Conservation (phyloP, 2,329 filamentous ascomycete species). For the Bipolaris cookei region DNA sequence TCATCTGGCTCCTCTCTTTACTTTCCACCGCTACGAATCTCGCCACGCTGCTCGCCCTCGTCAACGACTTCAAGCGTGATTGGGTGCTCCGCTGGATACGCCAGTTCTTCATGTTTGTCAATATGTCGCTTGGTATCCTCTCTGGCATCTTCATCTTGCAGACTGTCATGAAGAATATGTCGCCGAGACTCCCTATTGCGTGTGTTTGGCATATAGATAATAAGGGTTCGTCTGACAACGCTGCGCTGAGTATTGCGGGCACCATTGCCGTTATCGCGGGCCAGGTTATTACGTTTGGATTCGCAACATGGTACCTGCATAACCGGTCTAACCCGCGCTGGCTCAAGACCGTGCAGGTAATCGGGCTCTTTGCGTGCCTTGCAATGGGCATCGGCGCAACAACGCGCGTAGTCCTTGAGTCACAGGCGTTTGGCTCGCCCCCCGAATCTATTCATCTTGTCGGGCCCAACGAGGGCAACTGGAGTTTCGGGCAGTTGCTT, state of each 20-base stretch:
- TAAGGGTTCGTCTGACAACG: slow-evolving; percentile 48
- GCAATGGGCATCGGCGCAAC: slow-evolving; percentile 66
- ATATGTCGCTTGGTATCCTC: slow-evolving; percentile 64
- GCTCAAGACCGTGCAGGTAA: slow-evolving; percentile 61
- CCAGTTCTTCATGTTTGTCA: slow-evolving; percentile 70
- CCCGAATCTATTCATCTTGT: slow-evolving; percentile 53
- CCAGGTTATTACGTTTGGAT: slow-evolving; percentile 64
- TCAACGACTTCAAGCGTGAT: slow-evolving; percentile 70
- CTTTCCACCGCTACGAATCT: slow-evolving; percentile 71
- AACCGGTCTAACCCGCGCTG: slow-evolving; percentile 59
- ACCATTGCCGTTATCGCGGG: slow-evolving; percentile 67
- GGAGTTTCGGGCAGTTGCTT: slow-evolving; percentile 69
- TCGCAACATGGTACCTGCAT: slow-evolving; percentile 71
- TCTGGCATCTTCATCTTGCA: slow-evolving; percentile 64
- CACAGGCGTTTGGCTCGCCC: slow-evolving; percentile 66
- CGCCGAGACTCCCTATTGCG: slow-evolving; percentile 63
- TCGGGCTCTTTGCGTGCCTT: slow-evolving; percentile 58
- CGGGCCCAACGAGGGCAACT: slow-evolving; percentile 62
- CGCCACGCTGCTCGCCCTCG: slow-evolving; percentile 67
- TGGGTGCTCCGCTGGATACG: slow-evolving; percentile 71
- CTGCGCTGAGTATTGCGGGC: slow-evolving; percentile 60
- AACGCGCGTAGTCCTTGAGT: slow-evolving; percentile 62
- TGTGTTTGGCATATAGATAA: slow-evolving; percentile 64
- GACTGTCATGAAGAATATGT: slow-evolving; percentile 60
- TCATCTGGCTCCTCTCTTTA: slow-evolving; percentile 71